These are phyloP conservation scores for Cucurbita pepo DNA, from an alignment of 306 rosid species.

Conservation along the genomic window DNA sequence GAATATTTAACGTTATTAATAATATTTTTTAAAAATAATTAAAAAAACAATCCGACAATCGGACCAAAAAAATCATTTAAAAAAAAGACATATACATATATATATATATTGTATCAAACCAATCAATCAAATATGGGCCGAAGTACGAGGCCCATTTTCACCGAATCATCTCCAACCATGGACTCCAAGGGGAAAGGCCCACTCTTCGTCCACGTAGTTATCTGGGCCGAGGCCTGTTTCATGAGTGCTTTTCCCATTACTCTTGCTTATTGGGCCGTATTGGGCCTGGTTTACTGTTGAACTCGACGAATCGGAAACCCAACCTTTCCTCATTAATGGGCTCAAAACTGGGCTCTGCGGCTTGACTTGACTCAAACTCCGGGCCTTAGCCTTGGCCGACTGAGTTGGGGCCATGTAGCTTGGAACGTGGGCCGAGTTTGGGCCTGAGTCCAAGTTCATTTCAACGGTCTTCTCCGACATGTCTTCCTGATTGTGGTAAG, in stretches of 20 bases:
- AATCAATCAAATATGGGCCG: neutral
- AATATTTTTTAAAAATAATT: too few species aligned
- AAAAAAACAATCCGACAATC: too few species aligned
- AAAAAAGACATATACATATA: too few species aligned
- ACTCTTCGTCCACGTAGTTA: conserved; percentile 27
- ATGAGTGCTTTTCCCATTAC: conserved; percentile 21
- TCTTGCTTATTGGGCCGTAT: conserved; percentile 48
- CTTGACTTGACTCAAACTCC: conserved; percentile 23
- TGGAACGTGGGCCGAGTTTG: conserved; percentile 17
- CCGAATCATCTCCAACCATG: conserved; percentile 44
- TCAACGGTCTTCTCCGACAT: conserved; percentile 70
- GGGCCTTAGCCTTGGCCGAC: conserved; percentile 80
- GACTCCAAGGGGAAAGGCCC: conserved; percentile 41
- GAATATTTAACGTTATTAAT: too few species aligned
- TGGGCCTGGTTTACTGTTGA: conserved; percentile 11
- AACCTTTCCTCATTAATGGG: conserved; percentile 25
- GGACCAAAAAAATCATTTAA: too few species aligned
- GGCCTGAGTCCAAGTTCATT: conserved; percentile 34
- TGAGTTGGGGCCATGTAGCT: conserved; percentile 90
- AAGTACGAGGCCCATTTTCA: neutral
- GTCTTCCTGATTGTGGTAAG: conserved; percentile 23
- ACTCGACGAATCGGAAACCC: conserved; percentile 41
- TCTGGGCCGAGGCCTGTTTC: conserved; percentile 25
- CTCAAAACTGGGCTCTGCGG: conserved; percentile 37
- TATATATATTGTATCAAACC: neutral